Evolutionary conservation across 345 rosid genomes (phyloP).

Genomic region (Durio zibethinus): DNA sequence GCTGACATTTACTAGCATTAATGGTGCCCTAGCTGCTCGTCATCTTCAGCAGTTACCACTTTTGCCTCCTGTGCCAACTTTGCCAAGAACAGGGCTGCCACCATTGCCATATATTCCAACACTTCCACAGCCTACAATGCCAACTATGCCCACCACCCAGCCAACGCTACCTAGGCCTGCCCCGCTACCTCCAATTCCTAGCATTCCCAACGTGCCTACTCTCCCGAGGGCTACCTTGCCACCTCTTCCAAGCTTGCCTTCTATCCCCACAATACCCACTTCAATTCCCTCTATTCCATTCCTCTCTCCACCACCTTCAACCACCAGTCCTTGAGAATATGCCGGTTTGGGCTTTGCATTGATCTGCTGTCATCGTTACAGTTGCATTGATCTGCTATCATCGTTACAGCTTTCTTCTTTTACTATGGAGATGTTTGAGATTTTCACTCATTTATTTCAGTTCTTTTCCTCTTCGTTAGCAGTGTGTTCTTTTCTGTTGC

Average conservation of each 20-base stretch:
- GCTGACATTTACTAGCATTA: conserved; percentile 4
- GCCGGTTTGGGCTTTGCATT: background rate
- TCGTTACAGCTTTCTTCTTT: background rate
- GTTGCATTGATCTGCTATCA: background rate
- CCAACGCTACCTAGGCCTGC: conserved; percentile 13
- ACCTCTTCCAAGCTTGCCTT: conserved; percentile 30
- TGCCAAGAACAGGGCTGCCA: conserved; percentile 4
- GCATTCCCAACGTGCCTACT: conserved; percentile 19
- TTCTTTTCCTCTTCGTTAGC: background rate
- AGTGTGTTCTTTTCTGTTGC: background rate
- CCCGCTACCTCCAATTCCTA: conserved; percentile 21
- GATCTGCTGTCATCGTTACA: background rate
- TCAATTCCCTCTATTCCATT: conserved; percentile 9
- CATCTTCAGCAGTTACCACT: conserved; percentile 22
- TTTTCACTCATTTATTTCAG: background rate
- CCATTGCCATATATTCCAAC: background rate
- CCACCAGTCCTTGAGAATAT: conserved; percentile 12
- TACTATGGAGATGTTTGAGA: background rate
- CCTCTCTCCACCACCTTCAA: conserved; percentile 18
- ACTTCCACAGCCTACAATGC: conserved; percentile 4
- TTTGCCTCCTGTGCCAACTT: background rate
- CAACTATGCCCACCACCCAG: conserved; percentile 17
- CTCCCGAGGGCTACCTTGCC: conserved; percentile 21
- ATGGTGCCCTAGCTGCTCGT: conserved; percentile 20
- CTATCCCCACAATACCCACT: conserved; percentile 28